Evolutionary conservation across 306 rosid genomes (phyloP), one percentile per base, ranked within the genome.

Genomic region (Herpetospermum pedunculosum): DNA sequence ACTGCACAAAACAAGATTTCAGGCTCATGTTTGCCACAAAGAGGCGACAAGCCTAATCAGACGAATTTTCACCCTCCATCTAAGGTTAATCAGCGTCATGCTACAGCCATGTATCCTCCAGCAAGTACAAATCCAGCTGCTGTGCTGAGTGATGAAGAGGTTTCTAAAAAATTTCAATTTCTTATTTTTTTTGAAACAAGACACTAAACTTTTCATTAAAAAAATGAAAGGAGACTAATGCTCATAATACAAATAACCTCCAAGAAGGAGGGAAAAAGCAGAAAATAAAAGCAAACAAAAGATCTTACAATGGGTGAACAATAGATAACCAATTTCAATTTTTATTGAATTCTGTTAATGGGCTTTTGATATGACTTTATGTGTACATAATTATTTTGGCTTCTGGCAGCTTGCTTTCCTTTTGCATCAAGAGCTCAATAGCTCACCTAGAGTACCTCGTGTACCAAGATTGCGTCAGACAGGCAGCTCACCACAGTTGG

Each of bases 401-500:
- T 64, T 65, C 65, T 78, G 79, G 78, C 83, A 94, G 99, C 89
- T 88, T 70, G 99, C 99, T 38, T 80, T 94, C 80, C 88, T 94
- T 52, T 77, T 94, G 81, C 99, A 94, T 81, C 99, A 94, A 84
- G 91, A 94, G 81, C 88, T 94, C 77, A 94, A 94, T 78, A 94
- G 99, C 84, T 94, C 99, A 48, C 96, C 97, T 15, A 87, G 99
- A 75, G 99, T 94, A 72, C 99, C 99, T 68, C 97, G 99, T 73
- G 96, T 94, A 21, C 99, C 99, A 53, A 91, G 99, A 58, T 88
- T 85, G 79, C 96, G 97, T 73, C 83, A 89, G 63, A 81, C 92
- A 0, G 88, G 95, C 62, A 89, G 87, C 87, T 79, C 90, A 83
- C 97, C 99, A 53, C 97, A 89, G 70, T 79, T 89, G 80, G 76